phyloP scores from a whole-genome alignment of 2,329 filamentous ascomycete genomes.

The Pseudogymnoascus sp. region DNA sequence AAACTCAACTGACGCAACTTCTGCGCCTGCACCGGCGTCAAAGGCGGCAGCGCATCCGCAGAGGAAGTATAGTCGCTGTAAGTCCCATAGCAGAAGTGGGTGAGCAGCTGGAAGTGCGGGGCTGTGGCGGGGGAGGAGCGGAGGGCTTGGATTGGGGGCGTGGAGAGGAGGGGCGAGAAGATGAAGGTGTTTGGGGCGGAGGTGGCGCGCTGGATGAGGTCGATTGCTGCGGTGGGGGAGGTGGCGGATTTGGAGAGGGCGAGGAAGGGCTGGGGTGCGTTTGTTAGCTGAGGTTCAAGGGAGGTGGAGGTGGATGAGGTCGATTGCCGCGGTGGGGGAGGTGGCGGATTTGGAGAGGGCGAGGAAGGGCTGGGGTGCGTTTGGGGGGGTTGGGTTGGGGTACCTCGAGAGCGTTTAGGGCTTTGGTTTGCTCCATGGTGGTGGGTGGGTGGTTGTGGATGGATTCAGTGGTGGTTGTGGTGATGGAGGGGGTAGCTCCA shows the following conservation, averaged over 20 bases:
- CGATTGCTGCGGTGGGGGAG: slow-evolving; percentile 73
- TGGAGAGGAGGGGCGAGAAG: slow-evolving; percentile 86
- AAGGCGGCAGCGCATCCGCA: slow-evolving; percentile 50
- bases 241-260: slow-evolving; percentile 79
- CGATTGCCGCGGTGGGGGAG: too few relatives aligned
- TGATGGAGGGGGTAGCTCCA: slow-evolving; percentile 8
- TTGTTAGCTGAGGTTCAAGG: slow-evolving; percentile 21
- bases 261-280: slow-evolving; percentile 68
- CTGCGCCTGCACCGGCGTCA: slow-evolving; percentile 62
- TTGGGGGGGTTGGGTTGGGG: background rate
- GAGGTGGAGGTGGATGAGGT: slow-evolving; percentile 4
- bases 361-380: too few relatives aligned
- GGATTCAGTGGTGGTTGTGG: slow-evolving; percentile 14
- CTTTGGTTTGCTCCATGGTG: slow-evolving; percentile 65
- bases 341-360: too few relatives aligned
- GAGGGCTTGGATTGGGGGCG: slow-evolving; percentile 69
- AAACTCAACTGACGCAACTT: slow-evolving; percentile 83
- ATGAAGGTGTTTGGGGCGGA: slow-evolving; percentile 84
- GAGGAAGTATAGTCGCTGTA: slow-evolving; percentile 61
- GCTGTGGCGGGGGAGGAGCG: slow-evolving; percentile 52
- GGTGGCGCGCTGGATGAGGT: slow-evolving; percentile 80
- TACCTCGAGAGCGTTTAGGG: slow-evolving; percentile 56
- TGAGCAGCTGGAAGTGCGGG: slow-evolving; percentile 59
- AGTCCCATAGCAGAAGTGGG: slow-evolving; percentile 89
- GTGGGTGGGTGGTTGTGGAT: background rate